These are phyloP conservation scores for Boletus reticuloceps DNA, from an alignment of 768 basidiomycete genomes.

Conservation along the genomic window DNA sequence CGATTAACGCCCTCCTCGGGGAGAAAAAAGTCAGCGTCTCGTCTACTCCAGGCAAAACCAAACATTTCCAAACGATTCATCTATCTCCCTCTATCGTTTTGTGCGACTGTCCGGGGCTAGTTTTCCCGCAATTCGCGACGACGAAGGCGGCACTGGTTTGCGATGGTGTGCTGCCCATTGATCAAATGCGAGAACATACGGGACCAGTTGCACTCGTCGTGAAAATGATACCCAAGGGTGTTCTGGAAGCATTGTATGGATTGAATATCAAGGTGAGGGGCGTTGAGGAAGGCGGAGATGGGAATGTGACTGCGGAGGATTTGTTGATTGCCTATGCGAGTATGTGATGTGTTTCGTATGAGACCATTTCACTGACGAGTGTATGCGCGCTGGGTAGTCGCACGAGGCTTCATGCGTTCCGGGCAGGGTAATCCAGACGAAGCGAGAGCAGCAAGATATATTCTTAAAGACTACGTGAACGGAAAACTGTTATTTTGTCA, in stretches of 20 bases:
- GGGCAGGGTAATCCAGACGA: constrained; percentile 98
- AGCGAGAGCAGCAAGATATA: constrained; percentile 85
- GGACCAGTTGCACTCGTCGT: constrained; percentile 80
- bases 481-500: constrained; percentile 91
- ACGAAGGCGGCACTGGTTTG: constrained; percentile 95
- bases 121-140: constrained; percentile 97
- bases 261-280: constrained; percentile 63
- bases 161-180: constrained; percentile 95
- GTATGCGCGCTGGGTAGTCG: constrained; percentile 54
- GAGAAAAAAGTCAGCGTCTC: constrained; percentile 99
- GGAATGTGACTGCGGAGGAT: constrained; percentile 69
- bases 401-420: constrained; percentile 85
- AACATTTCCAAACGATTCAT: constrained; percentile 98
- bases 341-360: constrained; percentile 42
- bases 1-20: constrained; percentile 94
- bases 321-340: constrained; percentile 90
- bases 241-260: constrained; percentile 91
- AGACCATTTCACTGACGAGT: constrained; percentile 14
- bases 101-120: constrained; percentile 97
- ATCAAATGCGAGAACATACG: constrained; percentile 92
- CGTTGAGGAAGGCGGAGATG: constrained; percentile 84
- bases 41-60: constrained; percentile 96
- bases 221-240: constrained; percentile 72
- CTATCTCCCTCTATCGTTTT: constrained; percentile 84
- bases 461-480: constrained; percentile 97